Evolutionary conservation across 169 alveolate species (phyloP), one percentile per base, ranked within the genome.

Genomic region (Plasmodium coatneyi): DNA sequence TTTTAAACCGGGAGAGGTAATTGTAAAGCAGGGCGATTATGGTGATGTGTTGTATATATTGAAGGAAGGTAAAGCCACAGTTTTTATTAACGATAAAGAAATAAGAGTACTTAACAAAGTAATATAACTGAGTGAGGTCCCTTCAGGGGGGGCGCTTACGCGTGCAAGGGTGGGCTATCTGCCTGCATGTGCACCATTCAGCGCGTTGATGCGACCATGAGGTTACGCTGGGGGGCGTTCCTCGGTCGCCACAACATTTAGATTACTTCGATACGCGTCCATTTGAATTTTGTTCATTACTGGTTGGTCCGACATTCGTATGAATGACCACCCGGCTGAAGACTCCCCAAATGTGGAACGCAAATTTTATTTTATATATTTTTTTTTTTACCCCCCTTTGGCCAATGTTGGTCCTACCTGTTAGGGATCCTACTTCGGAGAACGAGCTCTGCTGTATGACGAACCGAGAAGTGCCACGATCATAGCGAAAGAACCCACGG

Each of bases 401-500:
- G 79, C 79, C 36, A 70, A 41, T 82, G 93, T 89, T 95, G 83
- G 99, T 99, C 1, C 98, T 97, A 97, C 84, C 98, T 98, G 70
- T 25, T 92, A 96, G 86, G 99, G 99, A 0, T 98, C 98, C 28
- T 98, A 97, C 89, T 98, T 98, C 74, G 99, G 99, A 1, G 99
- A 98, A 95, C 84, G 98, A 60, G 98, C 99, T 6, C 86, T 98
- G 84, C 84, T 98, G 81, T 97, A 97, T 83, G 98, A 98, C 71
- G 99, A 97, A 74, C 99, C 98, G 0, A 92, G 99, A 72, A 97
- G 98, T 19, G 99, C 99, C 9, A 98, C 99, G 16, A 97, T 98
- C 82, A 95, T 93, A 14, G 99, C 99, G 25, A 92, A 86, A 10
- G 97, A 96, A 54, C 95, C 95, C 25, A 95, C 98, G 0, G 94